Percentiles rank a stretch among this genome's conserved stretches.
Evolutionary conservation across 805 yeast genomes (phyloP).

Genomic region (Danielozyma ontarioensis): DNA sequence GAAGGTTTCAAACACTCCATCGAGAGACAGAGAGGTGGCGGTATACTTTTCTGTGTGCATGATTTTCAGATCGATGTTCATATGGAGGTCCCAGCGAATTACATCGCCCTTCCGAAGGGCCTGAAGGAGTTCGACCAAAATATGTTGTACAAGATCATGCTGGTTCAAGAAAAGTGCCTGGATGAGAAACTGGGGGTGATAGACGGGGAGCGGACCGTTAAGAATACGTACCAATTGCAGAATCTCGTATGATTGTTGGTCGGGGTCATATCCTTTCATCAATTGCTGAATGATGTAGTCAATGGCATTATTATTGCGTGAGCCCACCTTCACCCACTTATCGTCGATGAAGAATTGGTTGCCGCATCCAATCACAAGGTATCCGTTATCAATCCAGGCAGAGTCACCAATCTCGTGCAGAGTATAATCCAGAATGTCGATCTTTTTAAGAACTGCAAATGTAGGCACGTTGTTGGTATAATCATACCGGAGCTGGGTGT

Average conservation of each 20-base stretch:
- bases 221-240: conserved; percentile 69
- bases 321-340: conserved; percentile 40
- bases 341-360: conserved; percentile 85
- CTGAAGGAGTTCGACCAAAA: conserved; percentile 51
- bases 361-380: conserved; percentile 79
- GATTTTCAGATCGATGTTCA: conserved; percentile 17
- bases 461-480: conserved; percentile 78
- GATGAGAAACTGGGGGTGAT: conserved; percentile 84
- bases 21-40: conserved; percentile 1
- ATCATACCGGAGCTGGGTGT: conserved; percentile 81
- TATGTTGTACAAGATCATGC: conserved; percentile 46
- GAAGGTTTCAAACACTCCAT: conserved; percentile 33
- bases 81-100: conserved; percentile 29
- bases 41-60: conserved; percentile 5
- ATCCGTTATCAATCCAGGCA: conserved; percentile 76
- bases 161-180: conserved; percentile 68
- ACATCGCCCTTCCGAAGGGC: conserved; percentile 38
- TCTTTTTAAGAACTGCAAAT: conserved; percentile 67
- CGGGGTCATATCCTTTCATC: conserved; percentile 23
- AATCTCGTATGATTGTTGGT: conserved; percentile 35
- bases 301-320: conserved; percentile 26
- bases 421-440: conserved; percentile 68
- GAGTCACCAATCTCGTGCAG: conserved; percentile 85
- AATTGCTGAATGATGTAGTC: conserved; percentile 48
- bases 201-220: conserved; percentile 86